Evolutionary conservation across 1,284 basidiomycete species (phyloP).

Genomic region (Ganoderma lingzhi): DNA sequence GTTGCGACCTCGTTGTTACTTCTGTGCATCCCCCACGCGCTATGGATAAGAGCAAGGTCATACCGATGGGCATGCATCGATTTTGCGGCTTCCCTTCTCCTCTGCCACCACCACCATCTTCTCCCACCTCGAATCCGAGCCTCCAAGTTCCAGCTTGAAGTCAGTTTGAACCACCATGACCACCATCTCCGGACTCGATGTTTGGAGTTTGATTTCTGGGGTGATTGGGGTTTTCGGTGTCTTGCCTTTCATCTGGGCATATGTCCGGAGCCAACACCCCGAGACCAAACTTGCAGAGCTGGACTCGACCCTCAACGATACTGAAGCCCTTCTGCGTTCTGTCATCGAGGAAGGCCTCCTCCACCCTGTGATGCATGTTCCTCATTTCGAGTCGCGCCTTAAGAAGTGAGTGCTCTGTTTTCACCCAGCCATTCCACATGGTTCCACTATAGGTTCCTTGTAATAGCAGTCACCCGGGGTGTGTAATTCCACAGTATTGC

Average conservation of each 20-base stretch:
- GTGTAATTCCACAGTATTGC: too few relatives aligned
- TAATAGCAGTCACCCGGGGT: too few relatives aligned
- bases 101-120: not conserved
- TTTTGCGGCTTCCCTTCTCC: too few relatives aligned
- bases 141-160: too few relatives aligned
- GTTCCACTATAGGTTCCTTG: too few relatives aligned
- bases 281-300: not conserved
- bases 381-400: constrained; percentile 17
- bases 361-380: constrained; percentile 30
- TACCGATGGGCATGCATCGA: not conserved
- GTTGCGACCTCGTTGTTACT: not conserved
- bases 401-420: not conserved
- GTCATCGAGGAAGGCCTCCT: constrained; percentile 2
- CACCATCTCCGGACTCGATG: not conserved
- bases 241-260: constrained; percentile 2
- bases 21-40: not conserved
- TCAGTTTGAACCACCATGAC: not conserved
- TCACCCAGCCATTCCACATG: too few relatives aligned
- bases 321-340: not conserved
- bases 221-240: not conserved
- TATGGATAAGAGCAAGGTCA: not conserved
- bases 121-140: not conserved
- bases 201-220: not conserved
- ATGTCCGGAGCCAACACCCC: not conserved
- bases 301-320: not conserved